Base-by-base conservation (phyloP, 2,329 filamentous ascomycete genomes). In the Hymenoscyphus linearis region DNA sequence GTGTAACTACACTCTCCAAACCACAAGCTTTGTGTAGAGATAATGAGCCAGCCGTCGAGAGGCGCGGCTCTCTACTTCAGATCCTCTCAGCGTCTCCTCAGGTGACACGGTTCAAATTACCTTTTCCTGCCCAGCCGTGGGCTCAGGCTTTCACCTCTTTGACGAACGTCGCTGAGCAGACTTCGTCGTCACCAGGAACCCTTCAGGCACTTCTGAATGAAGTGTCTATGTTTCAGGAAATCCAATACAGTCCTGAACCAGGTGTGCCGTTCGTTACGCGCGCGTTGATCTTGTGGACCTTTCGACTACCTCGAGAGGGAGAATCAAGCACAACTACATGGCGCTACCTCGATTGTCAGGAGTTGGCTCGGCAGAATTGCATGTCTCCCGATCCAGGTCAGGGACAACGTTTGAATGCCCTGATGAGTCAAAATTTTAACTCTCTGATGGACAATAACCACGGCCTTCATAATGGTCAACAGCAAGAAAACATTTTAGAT, bases 141-240 rank as follows among this genome's bases (percentile, higher is more conserved):
- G 70, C 71, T 9, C 65, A 73, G 35, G 66, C 68, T 7, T 66
- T 73, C 37, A 68, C 67, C 1, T 64, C 64, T 26, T 63, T 73
- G 26, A 67, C 64, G 9, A 65, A 60, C n/a, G n/a, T 60, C 10
- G 58, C 69, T 53, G 47, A 59, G 3, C 61, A 67, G 35, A 64
- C 65, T 82, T 76, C 82, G 64, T 78, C 81, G 58, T 77, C 80
- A 68, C 52, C 52, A 50, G 44, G 25, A 50, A 55, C 18, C 53
- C 75, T 75, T 69, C 68, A 69, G 5, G 82, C 85, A 52, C 77
- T 86, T 60, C 79, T 87, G 57, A 77, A 80, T 65, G 81, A 82
- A 71, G 83, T 87, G 53, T 83, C 83, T 70, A 87, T 87, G 85
- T 84, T 85, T 71, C 85, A 88, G 71, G 85, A 87, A 75, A 78